A percentile compares a stretch with the other conserved stretches of the same genome.
Evolutionary conservation across 345 rosid species (phyloP).

Genomic region (Trapa incisa): DNA sequence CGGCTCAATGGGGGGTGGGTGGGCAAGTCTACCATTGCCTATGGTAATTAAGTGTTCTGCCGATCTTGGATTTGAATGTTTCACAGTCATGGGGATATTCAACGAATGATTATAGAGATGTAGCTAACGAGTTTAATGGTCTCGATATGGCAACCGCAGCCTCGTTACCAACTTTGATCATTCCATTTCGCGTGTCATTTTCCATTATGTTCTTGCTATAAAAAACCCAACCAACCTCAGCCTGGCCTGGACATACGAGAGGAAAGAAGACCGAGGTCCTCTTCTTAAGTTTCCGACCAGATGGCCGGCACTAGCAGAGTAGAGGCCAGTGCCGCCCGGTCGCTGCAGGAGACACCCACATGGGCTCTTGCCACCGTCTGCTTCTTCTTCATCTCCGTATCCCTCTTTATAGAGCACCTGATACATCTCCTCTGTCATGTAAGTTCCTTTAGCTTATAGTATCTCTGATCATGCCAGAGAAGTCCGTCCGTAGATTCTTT

Average conservation of each 20-base stretch:
- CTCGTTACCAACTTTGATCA: neutral
- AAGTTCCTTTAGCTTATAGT: conserved; percentile 1
- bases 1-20: no score
- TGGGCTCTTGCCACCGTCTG: conserved; percentile 77
- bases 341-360: conserved; percentile 53
- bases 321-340: conserved; percentile 8
- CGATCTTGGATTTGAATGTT: no score
- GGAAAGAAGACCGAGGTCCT: neutral
- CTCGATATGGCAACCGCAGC: neutral
- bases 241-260: neutral
- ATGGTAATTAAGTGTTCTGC: no score
- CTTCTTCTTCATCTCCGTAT: conserved; percentile 41
- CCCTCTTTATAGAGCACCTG: conserved; percentile 43
- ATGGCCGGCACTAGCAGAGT: conserved; percentile 7
- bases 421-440: conserved; percentile 47
- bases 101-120: no score
- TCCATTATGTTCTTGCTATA: neutral
- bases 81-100: no score
- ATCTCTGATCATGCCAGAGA: neutral
- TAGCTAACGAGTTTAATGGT: no score
- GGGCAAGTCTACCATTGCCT: no score
- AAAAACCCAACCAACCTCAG: neutral
- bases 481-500: neutral
- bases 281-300: neutral
- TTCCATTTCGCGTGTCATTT: neutral